Evolutionary conservation across 2,329 filamentous ascomycete species (phyloP).

Genomic region (Botrytis paeoniae): DNA sequence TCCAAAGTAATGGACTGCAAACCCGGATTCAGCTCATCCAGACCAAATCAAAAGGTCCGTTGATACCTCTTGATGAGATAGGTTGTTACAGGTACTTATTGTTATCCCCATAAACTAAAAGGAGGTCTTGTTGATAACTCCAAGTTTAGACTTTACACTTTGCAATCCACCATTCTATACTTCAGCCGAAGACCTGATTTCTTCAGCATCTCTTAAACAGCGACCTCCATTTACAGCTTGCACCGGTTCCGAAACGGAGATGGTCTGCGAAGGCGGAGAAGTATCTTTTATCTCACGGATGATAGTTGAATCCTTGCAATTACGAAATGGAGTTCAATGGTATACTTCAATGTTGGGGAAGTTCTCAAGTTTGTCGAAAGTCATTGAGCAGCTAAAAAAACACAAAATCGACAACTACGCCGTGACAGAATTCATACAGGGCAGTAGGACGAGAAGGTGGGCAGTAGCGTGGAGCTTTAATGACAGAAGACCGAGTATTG

Average conservation of each 20-base stretch:
- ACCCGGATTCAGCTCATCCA: conserved; percentile 62
- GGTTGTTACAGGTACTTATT: conserved; percentile 36
- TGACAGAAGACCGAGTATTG: conserved; percentile 57
- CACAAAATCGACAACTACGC: conserved; percentile 72
- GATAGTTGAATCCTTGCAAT: conserved; percentile 62
- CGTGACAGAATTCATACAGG: conserved; percentile 75
- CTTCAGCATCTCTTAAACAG: conserved; percentile 63
- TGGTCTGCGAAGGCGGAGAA: conserved; percentile 81
- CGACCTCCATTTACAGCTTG: conserved; percentile 67
- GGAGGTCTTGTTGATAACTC: conserved; percentile 16
- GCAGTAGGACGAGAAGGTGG: conserved; percentile 78
- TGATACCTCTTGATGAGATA: conserved; percentile 60
- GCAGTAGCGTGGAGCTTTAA: conserved; percentile 84
- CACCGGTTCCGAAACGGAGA: conserved; percentile 77
- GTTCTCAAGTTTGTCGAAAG: conserved; percentile 60
- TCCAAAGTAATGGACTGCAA: conserved; percentile 62
- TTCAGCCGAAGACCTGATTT: conserved; percentile 65
- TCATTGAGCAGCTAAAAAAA: conserved; percentile 59
- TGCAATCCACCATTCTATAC: conserved; percentile 93
- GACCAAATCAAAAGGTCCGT: conserved; percentile 47
- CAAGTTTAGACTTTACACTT: conserved; percentile 76
- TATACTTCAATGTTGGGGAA: conserved; percentile 92
- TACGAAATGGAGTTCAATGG: conserved; percentile 69
- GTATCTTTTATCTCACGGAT: conserved; percentile 70
- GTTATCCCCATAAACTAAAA: neutral